Evolutionary conservation across 345 rosid genomes (phyloP), one percentile per base, ranked within the genome.

Genomic region (Ricinus communis): DNA sequence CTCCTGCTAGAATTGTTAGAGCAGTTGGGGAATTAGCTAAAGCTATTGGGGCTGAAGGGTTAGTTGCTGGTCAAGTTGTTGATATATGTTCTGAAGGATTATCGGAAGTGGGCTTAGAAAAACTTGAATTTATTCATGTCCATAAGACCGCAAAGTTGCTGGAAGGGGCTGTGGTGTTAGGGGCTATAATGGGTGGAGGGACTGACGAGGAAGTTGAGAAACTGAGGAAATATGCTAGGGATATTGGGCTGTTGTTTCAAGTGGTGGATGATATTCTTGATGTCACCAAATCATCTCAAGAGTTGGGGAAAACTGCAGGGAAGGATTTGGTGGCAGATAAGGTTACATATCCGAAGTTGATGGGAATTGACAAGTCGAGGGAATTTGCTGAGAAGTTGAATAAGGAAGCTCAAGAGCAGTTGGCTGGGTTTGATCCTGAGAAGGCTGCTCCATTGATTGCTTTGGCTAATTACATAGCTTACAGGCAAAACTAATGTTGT

Each of bases 261-360:
- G 97, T 95, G 8, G 96, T 95, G 70, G 99, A 95, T 78, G 97
- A 92, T 59, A 90, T 95, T n/a, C 88, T 95, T 58, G 99, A 95
- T 71, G 84, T 95, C 62, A 95, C 99, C 1, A 86, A 79, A 74
- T 90, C 99, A 0, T 90, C 97, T 0, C 45, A 86, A 49, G 97
- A 95, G 62, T 51, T 92, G 67, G 99, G 99, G 25, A 92, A 95
- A 82, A 92, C 99, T 4, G 99, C 97, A 0, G 98, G 99, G 22
- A 95, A 95, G 79, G 99, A 95, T 68, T 76, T 95, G 84, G 82
- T 88, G 60, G 97, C 98, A 0, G 96, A 90, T 76, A 92, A 92
- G 51, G 69, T 74, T 12, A 95, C 97, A 0, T 95, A 90, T 68
- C 98, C 99, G 0, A 95, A 89, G 79, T 76, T 92, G n/a, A 55